These are phyloP conservation scores for Tuber calosporum DNA, from an alignment of 495 filamentous ascomycete species.

Conservation along the genomic window DNA sequence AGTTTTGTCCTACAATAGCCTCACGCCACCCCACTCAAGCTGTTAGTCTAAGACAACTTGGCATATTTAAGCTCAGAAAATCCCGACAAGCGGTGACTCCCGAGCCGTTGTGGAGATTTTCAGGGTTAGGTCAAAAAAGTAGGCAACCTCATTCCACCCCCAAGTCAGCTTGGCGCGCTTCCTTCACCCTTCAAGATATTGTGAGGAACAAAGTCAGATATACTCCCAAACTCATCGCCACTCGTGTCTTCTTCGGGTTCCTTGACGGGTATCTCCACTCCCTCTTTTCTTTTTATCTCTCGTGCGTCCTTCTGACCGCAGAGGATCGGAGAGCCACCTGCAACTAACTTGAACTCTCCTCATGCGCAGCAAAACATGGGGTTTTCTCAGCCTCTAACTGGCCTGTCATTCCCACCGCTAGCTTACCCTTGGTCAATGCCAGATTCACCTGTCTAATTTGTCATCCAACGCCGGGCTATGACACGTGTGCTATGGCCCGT, in stretches of 20 bases:
- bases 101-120: constrained; percentile 2
- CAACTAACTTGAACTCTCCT: not conserved
- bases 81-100: not conserved
- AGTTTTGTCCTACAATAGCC: not conserved
- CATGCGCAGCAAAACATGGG: not conserved
- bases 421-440: not conserved
- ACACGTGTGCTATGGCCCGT: not conserved
- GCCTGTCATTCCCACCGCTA: not conserved
- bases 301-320: not conserved
- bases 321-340: not conserved
- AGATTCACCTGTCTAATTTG: not conserved
- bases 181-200: not conserved
- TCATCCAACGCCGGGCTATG: not conserved
- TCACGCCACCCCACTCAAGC: not conserved
- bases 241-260: not conserved
- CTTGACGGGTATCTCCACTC: not conserved
- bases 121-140: not conserved
- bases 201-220: not conserved
- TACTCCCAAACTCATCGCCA: not conserved
- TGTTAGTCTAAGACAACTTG: not conserved
- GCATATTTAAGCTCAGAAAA: not conserved
- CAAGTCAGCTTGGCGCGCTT: not conserved
- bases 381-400: not conserved
- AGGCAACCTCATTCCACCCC: not conserved
- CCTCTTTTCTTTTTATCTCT: not conserved